A percentile compares a stretch with the other conserved stretches of the same genome.
These are phyloP conservation scores for Mycena venus DNA, from an alignment of 768 basidiomycete genomes.

Conservation along the genomic window DNA sequence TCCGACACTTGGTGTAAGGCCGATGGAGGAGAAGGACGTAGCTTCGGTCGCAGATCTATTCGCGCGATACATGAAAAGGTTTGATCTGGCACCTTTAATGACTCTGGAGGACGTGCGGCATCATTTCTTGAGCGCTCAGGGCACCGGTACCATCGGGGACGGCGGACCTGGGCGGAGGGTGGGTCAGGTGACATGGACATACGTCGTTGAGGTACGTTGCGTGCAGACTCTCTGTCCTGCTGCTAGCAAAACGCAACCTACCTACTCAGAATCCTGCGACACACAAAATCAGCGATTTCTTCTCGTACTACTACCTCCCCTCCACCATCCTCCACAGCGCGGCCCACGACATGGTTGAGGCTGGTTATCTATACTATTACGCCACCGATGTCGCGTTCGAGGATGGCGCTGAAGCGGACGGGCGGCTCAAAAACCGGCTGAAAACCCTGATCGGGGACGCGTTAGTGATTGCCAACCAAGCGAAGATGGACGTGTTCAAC, in stretches of 20 bases:
- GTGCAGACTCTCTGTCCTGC: neutral
- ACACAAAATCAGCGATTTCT: constrained; percentile 91
- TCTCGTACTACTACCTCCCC: constrained; percentile 97
- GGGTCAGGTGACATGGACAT: constrained; percentile 94
- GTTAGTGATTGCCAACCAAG: constrained; percentile 82
- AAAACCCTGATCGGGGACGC: constrained; percentile 83
- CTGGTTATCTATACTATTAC: constrained; percentile 97
- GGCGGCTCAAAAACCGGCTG: constrained; percentile 76
- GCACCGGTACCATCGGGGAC: constrained; percentile 65
- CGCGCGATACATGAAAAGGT: constrained; percentile 84
- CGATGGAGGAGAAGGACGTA: constrained; percentile 89
- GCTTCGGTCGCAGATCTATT: constrained; percentile 78
- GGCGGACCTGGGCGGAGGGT: constrained; percentile 67
- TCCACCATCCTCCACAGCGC: constrained; percentile 88
- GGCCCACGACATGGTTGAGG: constrained; percentile 85
- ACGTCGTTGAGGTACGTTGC: constrained; percentile 88
- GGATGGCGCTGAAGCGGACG: constrained; percentile 70
- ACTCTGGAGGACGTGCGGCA: constrained; percentile 85
- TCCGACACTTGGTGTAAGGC: constrained; percentile 78
- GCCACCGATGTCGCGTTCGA: constrained; percentile 85
- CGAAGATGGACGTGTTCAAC: constrained; percentile 96
- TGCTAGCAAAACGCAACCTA: neutral
- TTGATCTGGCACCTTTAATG: constrained; percentile 85
- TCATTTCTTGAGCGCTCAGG: constrained; percentile 89
- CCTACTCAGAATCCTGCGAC: constrained; percentile 79